Evolutionary conservation across 2,329 filamentous ascomycete genomes (phyloP).

Genomic region (Colletotrichum tanaceti): DNA sequence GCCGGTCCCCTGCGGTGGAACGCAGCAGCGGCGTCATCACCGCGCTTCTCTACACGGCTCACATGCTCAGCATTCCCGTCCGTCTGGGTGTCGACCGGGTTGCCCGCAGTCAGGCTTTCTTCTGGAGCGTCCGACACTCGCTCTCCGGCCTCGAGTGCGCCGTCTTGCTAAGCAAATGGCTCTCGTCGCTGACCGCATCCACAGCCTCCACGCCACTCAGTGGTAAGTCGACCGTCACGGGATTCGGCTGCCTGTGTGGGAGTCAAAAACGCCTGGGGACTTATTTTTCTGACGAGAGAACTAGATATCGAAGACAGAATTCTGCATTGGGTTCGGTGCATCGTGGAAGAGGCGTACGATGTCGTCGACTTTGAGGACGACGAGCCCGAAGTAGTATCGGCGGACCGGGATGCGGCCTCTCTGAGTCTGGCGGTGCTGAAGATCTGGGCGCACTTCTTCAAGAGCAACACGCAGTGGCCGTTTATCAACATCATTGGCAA

Average conservation of each 20-base stretch:
- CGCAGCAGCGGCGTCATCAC: slow-evolving; percentile 60
- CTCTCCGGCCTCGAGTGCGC: slow-evolving; percentile 66
- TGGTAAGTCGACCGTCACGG: slow-evolving; percentile 42
- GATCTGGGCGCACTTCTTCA: slow-evolving; percentile 61
- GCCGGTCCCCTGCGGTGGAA: slow-evolving; percentile 54
- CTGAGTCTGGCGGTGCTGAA: slow-evolving; percentile 55
- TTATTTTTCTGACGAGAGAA: background rate
- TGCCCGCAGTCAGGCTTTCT: slow-evolving; percentile 65
- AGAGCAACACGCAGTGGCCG: slow-evolving; percentile 60
- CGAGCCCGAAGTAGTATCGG: slow-evolving; percentile 41
- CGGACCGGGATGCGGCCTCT: slow-evolving; percentile 45
- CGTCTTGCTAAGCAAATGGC: slow-evolving; percentile 64
- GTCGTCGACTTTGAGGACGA: slow-evolving; percentile 54
- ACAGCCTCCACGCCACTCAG: slow-evolving; percentile 43
- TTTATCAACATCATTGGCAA: slow-evolving; percentile 59
- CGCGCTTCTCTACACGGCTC: slow-evolving; percentile 64
- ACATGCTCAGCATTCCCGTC: slow-evolving; percentile 67
- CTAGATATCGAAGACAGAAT: slow-evolving; percentile 57
- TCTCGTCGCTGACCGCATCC: slow-evolving; percentile 47
- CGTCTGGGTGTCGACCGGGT: slow-evolving; percentile 65
- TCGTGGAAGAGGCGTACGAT: slow-evolving; percentile 57
- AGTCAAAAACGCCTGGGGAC: too few species aligned
- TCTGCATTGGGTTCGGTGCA: slow-evolving; percentile 58
- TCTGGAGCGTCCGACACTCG: slow-evolving; percentile 68
- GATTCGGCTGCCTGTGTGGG: too few species aligned